A percentile compares a stretch with the other conserved stretches of the same genome.
Evolutionary conservation across 164 flowering plant species (phyloP).

Genomic region (Paratinospora sagittata): DNA sequence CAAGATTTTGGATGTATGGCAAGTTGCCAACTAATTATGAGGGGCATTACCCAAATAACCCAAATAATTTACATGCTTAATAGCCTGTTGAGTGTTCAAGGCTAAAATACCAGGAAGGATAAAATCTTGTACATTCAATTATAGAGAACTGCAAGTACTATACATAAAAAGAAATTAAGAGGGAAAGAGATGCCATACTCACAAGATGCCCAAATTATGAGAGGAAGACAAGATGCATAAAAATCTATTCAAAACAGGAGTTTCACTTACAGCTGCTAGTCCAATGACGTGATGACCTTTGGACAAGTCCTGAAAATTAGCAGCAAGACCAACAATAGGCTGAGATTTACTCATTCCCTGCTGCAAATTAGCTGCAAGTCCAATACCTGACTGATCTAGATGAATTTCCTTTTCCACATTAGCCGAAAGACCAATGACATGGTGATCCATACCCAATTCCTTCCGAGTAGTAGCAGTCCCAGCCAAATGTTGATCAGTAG

Average conservation of each 20-base stretch:
- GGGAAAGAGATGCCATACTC: background rate
- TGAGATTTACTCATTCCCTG: slow-evolving; percentile 11
- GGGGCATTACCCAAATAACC: no score
- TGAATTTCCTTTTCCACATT: slow-evolving; percentile 13
- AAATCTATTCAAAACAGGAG: background rate
- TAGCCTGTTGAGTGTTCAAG: background rate
- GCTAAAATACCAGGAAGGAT: background rate
- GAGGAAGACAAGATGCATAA: background rate
- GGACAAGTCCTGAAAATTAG: slow-evolving; percentile 12
- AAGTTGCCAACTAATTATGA: no score
- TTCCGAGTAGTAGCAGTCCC: slow-evolving; percentile 4
- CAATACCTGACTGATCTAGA: slow-evolving; percentile 14
- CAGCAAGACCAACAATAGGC: slow-evolving; percentile 10
- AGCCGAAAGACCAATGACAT: slow-evolving; percentile 12
- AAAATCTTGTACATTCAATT: background rate
- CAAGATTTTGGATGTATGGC: no score
- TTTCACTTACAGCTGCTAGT: slow-evolving; percentile 22
- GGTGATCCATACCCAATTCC: background rate
- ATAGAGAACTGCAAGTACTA: background rate
- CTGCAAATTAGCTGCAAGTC: slow-evolving; percentile 14
- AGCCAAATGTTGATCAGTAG: slow-evolving; percentile 15
- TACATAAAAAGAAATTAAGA: background rate
- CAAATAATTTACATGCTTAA: no score
- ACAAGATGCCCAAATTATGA: background rate
- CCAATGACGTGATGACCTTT: slow-evolving; percentile 16